A percentile compares a stretch with the other conserved stretches of the same genome.
phyloP scores from a whole-genome alignment of 352 stramenopile genomes.

The Saprolegnia parasitica region DNA sequence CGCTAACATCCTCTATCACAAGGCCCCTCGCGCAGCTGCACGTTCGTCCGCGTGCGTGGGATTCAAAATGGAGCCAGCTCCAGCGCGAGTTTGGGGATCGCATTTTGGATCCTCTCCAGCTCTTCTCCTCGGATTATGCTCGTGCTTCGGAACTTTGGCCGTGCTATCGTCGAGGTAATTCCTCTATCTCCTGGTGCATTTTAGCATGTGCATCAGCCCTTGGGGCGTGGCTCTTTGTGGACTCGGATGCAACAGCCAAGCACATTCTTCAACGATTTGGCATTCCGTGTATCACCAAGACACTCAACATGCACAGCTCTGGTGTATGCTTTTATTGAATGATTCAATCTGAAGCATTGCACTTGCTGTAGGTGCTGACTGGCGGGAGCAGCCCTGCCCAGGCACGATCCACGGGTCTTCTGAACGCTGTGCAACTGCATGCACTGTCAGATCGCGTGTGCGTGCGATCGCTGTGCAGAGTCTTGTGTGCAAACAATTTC shows the following conservation, averaged over 20 bases:
- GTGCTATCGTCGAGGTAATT: background rate
- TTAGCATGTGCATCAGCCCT: constrained; percentile 3
- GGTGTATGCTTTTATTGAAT: constrained; percentile 4
- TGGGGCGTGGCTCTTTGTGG: constrained; percentile 28
- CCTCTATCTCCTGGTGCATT: constrained; percentile 28
- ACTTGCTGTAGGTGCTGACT: background rate
- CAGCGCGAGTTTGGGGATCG: constrained; percentile 3
- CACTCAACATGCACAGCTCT: constrained; percentile 31
- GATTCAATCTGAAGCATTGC: background rate
- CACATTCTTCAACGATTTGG: constrained; percentile 23
- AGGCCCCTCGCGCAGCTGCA: background rate
- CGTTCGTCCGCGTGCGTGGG: background rate
- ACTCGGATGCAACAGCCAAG: constrained; percentile 29
- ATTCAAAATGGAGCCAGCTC: background rate
- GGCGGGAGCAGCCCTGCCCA: background rate
- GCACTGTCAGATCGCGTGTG: background rate
- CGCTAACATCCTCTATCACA: background rate
- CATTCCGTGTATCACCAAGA: constrained; percentile 29
- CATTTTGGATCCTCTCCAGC: background rate
- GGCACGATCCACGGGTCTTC: background rate
- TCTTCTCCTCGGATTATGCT: background rate
- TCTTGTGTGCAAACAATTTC: background rate
- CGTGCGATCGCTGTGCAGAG: background rate
- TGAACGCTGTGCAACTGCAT: background rate
- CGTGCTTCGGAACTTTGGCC: background rate